phyloP scores from a whole-genome alignment of 345 rosid genomes.

The Populus nigra region DNA sequence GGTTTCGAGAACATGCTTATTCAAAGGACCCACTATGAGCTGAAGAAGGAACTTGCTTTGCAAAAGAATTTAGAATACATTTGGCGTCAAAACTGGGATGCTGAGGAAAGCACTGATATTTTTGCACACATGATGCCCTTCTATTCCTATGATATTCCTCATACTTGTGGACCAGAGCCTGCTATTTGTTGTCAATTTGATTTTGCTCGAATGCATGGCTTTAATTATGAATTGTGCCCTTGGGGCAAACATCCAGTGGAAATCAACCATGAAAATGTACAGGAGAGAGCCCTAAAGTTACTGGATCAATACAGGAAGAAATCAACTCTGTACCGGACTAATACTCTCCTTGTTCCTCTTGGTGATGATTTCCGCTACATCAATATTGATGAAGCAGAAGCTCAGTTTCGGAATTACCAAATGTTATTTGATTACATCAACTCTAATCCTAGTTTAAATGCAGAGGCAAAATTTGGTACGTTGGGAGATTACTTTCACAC shows the following conservation, averaged over 20 bases:
- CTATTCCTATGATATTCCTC: slow-evolving; percentile 95
- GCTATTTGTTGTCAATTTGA: slow-evolving; percentile 97
- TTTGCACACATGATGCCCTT: slow-evolving; percentile 99
- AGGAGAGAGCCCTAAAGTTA: slow-evolving; percentile 76
- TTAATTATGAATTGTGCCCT: slow-evolving; percentile 71
- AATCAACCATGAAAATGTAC: slow-evolving; percentile 71
- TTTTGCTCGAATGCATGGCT: slow-evolving; percentile 70
- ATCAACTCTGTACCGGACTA: slow-evolving; percentile 77
- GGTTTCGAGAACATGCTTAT: slow-evolving; percentile 99
- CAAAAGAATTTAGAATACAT: slow-evolving; percentile 82
- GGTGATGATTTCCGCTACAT: slow-evolving; percentile 96
- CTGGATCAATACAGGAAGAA: slow-evolving; percentile 97
- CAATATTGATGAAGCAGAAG: slow-evolving; percentile 82
- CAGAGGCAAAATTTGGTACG: slow-evolving; percentile 88
- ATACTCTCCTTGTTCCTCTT: slow-evolving; percentile 90
- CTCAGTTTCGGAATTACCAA: slow-evolving; percentile 93
- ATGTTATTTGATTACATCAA: slow-evolving; percentile 84
- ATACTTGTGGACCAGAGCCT: slow-evolving; percentile 99
- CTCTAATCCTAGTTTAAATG: slow-evolving; percentile 76
- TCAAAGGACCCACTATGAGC: slow-evolving; percentile 97
- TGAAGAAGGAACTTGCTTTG: slow-evolving; percentile 92
- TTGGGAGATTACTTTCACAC: slow-evolving; percentile 81
- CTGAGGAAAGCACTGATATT: slow-evolving; percentile 84
- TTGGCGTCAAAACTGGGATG: slow-evolving; percentile 99
- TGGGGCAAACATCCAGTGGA: slow-evolving; percentile 79